These are phyloP conservation scores for Silene uniflora DNA, from an alignment of 148 eudicot genomes.

Conservation along the genomic window DNA sequence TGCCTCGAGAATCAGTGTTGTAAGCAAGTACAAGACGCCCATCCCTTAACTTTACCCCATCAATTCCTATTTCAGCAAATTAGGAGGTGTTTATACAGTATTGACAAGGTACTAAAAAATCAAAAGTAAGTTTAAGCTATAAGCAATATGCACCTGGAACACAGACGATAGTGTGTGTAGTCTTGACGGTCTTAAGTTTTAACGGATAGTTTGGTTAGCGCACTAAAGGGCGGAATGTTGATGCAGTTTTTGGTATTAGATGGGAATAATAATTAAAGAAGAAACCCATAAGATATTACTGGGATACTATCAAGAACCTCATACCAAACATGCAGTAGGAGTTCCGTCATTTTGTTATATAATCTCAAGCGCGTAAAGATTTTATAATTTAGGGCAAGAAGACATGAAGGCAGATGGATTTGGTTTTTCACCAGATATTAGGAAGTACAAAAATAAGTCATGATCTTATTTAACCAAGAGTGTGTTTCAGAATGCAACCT, in stretches of 20 bases:
- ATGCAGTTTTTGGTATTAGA: no score
- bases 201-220: no score
- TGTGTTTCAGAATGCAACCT: conserved; percentile 41
- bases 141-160: background rate
- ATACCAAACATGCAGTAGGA: no score
- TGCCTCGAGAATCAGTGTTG: conserved; percentile 69
- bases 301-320: no score
- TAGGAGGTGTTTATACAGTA: background rate
- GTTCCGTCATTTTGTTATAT: no score
- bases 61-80: conserved; percentile 58
- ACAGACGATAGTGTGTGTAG: no score
- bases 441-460: background rate
- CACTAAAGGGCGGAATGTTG: no score
- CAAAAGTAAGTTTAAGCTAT: no score
- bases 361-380: background rate
- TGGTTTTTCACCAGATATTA: background rate
- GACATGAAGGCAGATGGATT: background rate
- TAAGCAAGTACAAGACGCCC: conserved; percentile 83
- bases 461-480: background rate
- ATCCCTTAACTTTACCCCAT: conserved; percentile 75
- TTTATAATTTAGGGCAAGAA: background rate
- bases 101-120: background rate
- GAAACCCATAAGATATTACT: no score
- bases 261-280: no score
- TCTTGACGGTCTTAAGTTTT: no score